A percentile compares a stretch with the other conserved stretches of the same genome.
phyloP scores from a whole-genome alignment of 768 basidiomycete genomes.

The Amanita jacksonii region DNA sequence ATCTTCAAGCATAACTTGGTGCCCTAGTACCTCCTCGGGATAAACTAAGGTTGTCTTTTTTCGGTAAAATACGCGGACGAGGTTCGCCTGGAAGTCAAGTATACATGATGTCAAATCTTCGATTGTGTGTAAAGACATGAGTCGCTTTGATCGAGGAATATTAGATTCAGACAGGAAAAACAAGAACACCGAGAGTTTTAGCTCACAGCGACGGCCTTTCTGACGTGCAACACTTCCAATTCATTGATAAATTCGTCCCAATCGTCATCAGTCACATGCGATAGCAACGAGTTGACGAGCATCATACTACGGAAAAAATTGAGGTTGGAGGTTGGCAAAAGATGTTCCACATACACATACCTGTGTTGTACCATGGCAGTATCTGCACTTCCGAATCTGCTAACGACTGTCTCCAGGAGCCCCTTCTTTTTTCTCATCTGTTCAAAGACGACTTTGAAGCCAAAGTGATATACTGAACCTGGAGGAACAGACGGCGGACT shows the following conservation, averaged over 20 bases:
- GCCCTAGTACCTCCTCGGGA: slow-evolving; percentile 49
- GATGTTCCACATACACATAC: slow-evolving; percentile 23
- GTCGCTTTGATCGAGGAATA: slow-evolving; percentile 35
- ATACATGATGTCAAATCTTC: slow-evolving; percentile 80
- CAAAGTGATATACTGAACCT: slow-evolving; percentile 73
- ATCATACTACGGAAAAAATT: slow-evolving; percentile 51
- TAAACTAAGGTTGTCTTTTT: slow-evolving; percentile 77
- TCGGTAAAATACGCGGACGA: slow-evolving; percentile 67
- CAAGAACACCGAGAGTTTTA: neutral
- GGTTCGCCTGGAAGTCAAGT: slow-evolving; percentile 82
- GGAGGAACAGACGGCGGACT: slow-evolving; percentile 41
- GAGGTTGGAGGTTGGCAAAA: slow-evolving; percentile 6
- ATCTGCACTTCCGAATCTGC: slow-evolving; percentile 68
- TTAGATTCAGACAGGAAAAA: neutral
- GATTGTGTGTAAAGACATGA: slow-evolving; percentile 75
- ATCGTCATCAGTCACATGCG: slow-evolving; percentile 64
- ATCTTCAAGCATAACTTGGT: slow-evolving; percentile 45
- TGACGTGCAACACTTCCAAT: slow-evolving; percentile 66
- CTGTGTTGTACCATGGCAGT: slow-evolving; percentile 81
- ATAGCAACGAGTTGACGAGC: slow-evolving; percentile 79
- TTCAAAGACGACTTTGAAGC: slow-evolving; percentile 75
- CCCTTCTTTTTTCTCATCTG: slow-evolving; percentile 68
- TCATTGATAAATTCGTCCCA: slow-evolving; percentile 77
- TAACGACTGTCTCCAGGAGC: slow-evolving; percentile 76
- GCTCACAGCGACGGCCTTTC: slow-evolving; percentile 75